phyloP scores from a whole-genome alignment of 2,329 filamentous ascomycete genomes.

The Pezicula carpinea region DNA sequence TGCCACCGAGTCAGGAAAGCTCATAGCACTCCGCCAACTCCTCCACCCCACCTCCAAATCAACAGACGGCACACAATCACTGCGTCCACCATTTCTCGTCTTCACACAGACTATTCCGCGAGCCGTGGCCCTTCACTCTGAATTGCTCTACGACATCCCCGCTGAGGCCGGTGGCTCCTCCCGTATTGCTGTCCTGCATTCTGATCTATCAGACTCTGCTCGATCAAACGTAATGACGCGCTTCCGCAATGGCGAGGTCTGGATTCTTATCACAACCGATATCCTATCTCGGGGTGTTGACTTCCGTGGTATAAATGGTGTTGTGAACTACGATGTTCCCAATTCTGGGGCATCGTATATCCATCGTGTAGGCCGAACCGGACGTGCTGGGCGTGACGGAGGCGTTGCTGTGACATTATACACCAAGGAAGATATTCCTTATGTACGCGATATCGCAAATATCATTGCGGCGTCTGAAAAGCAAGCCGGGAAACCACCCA shows the following conservation, averaged over 20 bases:
- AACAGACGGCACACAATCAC: conserved; percentile 36
- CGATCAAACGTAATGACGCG: conserved; percentile 80
- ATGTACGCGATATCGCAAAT: conserved; percentile 87
- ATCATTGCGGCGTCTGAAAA: conserved; percentile 82
- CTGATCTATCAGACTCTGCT: conserved; percentile 70
- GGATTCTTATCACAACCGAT: conserved; percentile 95
- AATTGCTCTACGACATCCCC: conserved; percentile 92
- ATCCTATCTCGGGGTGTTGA: conserved; percentile 88
- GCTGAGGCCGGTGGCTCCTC: conserved; percentile 77
- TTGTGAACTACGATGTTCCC: conserved; percentile 96
- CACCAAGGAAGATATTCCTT: conserved; percentile 89
- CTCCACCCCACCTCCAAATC: conserved; percentile 67
- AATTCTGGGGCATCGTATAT: conserved; percentile 88
- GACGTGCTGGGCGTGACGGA: conserved; percentile 79
- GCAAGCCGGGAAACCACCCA: conserved; percentile 51
- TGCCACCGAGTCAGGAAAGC: conserved; percentile 88
- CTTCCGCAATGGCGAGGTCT: conserved; percentile 89
- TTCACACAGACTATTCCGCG: conserved; percentile 96
- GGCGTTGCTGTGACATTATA: conserved; percentile 92
- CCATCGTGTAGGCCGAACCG: conserved; percentile 88
- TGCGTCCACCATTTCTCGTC: conserved; percentile 86
- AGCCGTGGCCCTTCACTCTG: conserved; percentile 79
- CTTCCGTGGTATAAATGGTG: conserved; percentile 90
- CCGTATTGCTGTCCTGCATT: conserved; percentile 86
- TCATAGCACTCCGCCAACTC: conserved; percentile 85